Evolutionary conservation across 164 flowering plant genomes (phyloP).

Genomic region (Magnolia sinica): DNA sequence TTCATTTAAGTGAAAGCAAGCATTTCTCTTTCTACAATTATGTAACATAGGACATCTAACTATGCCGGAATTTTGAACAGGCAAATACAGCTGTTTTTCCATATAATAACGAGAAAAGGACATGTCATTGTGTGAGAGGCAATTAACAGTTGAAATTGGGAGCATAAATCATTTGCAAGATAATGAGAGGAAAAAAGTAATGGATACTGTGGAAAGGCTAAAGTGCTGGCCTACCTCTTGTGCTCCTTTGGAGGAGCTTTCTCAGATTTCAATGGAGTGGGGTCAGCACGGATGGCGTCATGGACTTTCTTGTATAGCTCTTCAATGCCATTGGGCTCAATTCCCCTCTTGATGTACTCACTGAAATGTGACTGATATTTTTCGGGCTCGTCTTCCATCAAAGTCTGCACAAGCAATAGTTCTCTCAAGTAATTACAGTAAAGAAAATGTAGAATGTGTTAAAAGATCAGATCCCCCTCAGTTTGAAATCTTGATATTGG

Average conservation of each 20-base stretch:
- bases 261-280: slow-evolving; percentile 44
- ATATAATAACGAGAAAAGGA: too few species aligned
- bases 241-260: slow-evolving; percentile 71
- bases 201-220: neutral
- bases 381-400: slow-evolving; percentile 83
- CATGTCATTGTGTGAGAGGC: too few species aligned
- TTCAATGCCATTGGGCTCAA: slow-evolving; percentile 63
- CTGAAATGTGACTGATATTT: slow-evolving; percentile 77
- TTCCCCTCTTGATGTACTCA: slow-evolving; percentile 56
- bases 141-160: too few species aligned
- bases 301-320: slow-evolving; percentile 56
- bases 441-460: neutral
- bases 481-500: neutral
- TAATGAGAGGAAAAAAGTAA: too few species aligned
- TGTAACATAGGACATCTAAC: too few species aligned
- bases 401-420: slow-evolving; percentile 29
- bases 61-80: too few species aligned
- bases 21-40: too few species aligned
- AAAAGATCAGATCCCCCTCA: neutral
- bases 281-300: slow-evolving; percentile 59
- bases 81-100: too few species aligned
- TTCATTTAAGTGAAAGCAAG: too few species aligned
- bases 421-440: neutral
- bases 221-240: slow-evolving; percentile 53
- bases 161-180: neutral